Conservation (phyloP, 2,329 filamentous ascomycete species). For the Colletotrichum ledebouriae region DNA sequence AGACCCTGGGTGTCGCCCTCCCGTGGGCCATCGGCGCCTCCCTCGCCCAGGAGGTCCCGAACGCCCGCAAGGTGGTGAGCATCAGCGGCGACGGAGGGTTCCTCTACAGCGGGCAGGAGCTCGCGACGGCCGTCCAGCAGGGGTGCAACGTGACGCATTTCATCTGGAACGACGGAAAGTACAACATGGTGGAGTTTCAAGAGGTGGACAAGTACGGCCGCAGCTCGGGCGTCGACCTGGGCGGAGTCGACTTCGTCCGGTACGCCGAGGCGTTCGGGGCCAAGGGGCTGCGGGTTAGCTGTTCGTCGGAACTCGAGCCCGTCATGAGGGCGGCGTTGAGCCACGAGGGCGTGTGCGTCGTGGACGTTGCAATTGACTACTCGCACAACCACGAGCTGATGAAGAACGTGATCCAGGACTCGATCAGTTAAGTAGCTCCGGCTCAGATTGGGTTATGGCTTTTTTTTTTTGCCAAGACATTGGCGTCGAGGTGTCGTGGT, state of each 20-base stretch:
- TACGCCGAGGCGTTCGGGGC: slow-evolving; percentile 62
- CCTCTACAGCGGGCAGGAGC: slow-evolving; percentile 62
- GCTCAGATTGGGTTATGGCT: background rate
- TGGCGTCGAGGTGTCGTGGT: background rate
- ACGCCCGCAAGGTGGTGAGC: slow-evolving; percentile 58
- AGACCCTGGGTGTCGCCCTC: slow-evolving; percentile 62
- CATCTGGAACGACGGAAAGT: slow-evolving; percentile 63
- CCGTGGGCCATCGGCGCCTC: slow-evolving; percentile 63
- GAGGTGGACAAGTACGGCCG: slow-evolving; percentile 64
- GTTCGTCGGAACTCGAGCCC: slow-evolving; percentile 54
- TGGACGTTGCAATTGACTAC: slow-evolving; percentile 63
- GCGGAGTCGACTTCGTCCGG: slow-evolving; percentile 62
- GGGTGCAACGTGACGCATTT: slow-evolving; percentile 64
- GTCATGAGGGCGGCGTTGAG: slow-evolving; percentile 59
- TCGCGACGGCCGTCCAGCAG: slow-evolving; percentile 60
- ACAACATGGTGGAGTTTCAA: slow-evolving; percentile 66
- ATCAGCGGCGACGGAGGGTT: slow-evolving; percentile 63
- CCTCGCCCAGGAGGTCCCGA: slow-evolving; percentile 57
- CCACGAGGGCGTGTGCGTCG: slow-evolving; percentile 58
- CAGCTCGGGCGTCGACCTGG: slow-evolving; percentile 57
- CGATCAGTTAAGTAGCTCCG: slow-evolving; percentile 38
- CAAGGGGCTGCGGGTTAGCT: slow-evolving; percentile 57
- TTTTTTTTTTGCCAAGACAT: background rate
- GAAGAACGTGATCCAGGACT: slow-evolving; percentile 52
- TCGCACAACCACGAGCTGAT: slow-evolving; percentile 56